Evolutionary conservation across 2,329 filamentous ascomycete genomes (phyloP), one percentile per base, ranked within the genome.

Genomic region (Colletotrichum sp.): DNA sequence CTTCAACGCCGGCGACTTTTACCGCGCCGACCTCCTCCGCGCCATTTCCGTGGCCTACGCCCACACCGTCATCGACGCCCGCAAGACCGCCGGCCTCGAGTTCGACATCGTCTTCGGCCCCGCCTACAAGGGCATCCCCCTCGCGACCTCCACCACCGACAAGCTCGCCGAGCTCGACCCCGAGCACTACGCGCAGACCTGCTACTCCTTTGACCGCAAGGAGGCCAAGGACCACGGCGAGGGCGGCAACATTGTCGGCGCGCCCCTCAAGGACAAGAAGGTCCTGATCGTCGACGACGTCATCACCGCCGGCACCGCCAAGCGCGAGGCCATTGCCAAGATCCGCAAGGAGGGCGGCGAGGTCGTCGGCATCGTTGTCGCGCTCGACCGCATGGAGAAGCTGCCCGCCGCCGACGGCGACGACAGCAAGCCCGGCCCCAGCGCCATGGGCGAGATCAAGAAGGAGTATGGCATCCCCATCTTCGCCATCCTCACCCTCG

Each of bases 141-240:
- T 99, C n/a, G 94, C 95, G 60, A 93, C 94, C 18, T 91, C 95
- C 4, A 94, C 95, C 18, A 90, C 94, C 49, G 91, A 95, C 83
- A 94, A 96, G 84, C 91, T 99, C 15, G 92, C 92, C 69, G 90
- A 93, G 81, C 86, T 96, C 13, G 92, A 95, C 78, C 87, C 91
- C 21, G 85, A 87, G 67, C 91, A 89, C 77, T 97, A 94, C 85
- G 92, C 91, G 72, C 86, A 90, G 59, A 89, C 95, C 73, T 95
- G 93, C 82, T 99, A 98, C 87, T 94, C 93, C 39, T 99, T 98
- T 87, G 98, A 99, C 87, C 92, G 97, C 82, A 99, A 99, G 87
- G 97, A 99, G 87, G 95, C 94, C 81, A 99, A 99, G 89, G 95
- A 95, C 82, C 96, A 99, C 84, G 96, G 97, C 60, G 97, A 99